These are phyloP conservation scores for Citrullus colocynthis DNA, from an alignment of 306 rosid genomes.

Conservation along the genomic window DNA sequence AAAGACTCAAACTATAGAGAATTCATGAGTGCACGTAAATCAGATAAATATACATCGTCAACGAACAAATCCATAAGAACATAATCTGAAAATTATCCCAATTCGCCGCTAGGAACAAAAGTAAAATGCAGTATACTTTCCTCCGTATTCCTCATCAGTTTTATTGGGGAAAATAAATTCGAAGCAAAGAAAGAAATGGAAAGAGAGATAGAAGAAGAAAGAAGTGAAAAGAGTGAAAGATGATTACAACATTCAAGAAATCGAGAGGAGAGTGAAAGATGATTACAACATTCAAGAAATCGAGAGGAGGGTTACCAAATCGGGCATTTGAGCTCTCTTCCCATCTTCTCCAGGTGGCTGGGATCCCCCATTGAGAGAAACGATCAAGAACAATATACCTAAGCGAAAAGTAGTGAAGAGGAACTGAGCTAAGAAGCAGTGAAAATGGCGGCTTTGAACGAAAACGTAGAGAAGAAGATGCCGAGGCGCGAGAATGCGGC, in stretches of 20 bases:
- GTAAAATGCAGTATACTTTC: background rate
- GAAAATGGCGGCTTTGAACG: background rate
- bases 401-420: background rate
- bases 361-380: slow-evolving; percentile 28
- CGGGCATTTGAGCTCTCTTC: slow-evolving; percentile 81
- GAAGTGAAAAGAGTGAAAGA: background rate
- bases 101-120: background rate
- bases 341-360: slow-evolving; percentile 63
- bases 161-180: background rate
- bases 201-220: background rate
- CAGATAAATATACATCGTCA: background rate
- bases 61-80: background rate
- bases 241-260: background rate
- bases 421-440: background rate
- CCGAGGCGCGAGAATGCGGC: background rate
- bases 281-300: background rate
- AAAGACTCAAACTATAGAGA: slow-evolving; percentile 44
- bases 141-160: background rate
- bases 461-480: background rate
- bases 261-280: background rate
- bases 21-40: background rate
- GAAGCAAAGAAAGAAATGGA: background rate
- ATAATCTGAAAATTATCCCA: background rate
- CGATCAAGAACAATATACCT: background rate
- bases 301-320: slow-evolving; percentile 42